Base-by-base conservation (phyloP, 1,139 yeast species). In the Yamadazyma epiphylla region DNA sequence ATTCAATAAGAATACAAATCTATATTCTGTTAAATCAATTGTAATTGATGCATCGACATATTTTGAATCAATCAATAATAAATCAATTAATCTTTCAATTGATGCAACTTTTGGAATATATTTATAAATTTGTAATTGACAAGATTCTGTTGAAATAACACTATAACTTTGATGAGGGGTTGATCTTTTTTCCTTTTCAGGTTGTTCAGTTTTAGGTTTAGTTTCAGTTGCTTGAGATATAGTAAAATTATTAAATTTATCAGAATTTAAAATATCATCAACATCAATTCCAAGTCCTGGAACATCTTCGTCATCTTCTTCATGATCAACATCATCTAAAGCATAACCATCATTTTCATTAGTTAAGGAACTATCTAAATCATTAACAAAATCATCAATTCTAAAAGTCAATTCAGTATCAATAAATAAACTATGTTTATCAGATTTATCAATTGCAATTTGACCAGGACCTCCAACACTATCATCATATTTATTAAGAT, bases 221-320 rank as follows among this genome's bases (percentile, higher is more conserved):
- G 30, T 15, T 5, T 15, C 22, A 5, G 29, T 7, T 10, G 12
- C 15, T 13, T 16, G 22, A 22, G 25, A 27, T 11, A 60, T 43
- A 7, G 59, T 47, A 32, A 64, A 53, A 32, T 60, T 58, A 30
- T 56, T 60, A 43, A 64, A 65, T 41, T 61, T 65, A 8, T 64
- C 72, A 0, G 68, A 58, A 33, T 63, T 66, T 36, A 66, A 51
- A 30, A 68, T 61, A 34, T 59, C 70, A 41, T 68, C 74, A 7
- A 66, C 73, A 42, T 67, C 72, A 29, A 68, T 66, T 4, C 72
- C 74, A 26, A 64, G 66, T 1, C 66, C 64, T 11, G 55, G 60
- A 28, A 60, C 70, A 29, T 62, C 69, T 13, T 57, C 64, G 13
- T 48, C 57, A 31, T 55, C 54, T 21, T 56, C 64, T 3, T 51